Base-by-base conservation (phyloP, 2,329 filamentous ascomycete species). In the Cladosporium velox region DNA sequence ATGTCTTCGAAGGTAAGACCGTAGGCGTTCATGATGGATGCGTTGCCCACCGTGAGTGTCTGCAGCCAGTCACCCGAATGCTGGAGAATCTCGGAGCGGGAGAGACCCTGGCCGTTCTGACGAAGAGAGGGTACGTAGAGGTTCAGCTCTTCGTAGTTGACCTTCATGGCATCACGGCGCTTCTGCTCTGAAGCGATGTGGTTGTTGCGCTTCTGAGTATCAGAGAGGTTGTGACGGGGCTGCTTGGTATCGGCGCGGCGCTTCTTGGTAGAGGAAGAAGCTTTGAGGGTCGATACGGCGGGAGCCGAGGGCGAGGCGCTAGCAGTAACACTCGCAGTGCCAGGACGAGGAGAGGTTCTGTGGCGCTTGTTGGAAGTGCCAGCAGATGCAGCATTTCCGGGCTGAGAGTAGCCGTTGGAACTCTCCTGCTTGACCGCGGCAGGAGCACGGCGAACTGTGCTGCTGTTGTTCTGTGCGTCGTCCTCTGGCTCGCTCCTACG, bases 111-210 rank as follows among this genome's bases (percentile, higher is more conserved):
- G 35, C 66, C 66, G 10, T 90, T 90, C 30, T 87, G 88, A 65
- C 85, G 86, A 12, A 96, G 82, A 18, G 88, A 89, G 0, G 93
- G 92, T 0, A 96, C 91, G 26, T 96, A 82, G 32, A 87, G 84
- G 69, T 87, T 87, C n/a, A 96, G 80, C 66, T 94, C 90, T 52
- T 93, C 90, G 72, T 94, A 96, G 0, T 91, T 91, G 70, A 91
- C 86, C 74, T 92, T 90, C 73, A 94, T 94, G 57, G 93, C 82
- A 30, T 91, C 92, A 58, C 92, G 85, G 38, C 93, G 86, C 78
- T 95, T 96, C 79, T 96, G 91, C 75, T 96, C 92, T 62, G 92
- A 95, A 62, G 89, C 84, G 70, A 96, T 95, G 74, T 96, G 92
- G 71, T 97, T 96, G 73, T 89, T 89, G 55, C 91, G 85, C 78